A percentile compares a stretch with the other conserved stretches of the same genome.
These are phyloP conservation scores for Medicago ruthenica DNA, from an alignment of 306 rosid genomes.

Conservation along the genomic window DNA sequence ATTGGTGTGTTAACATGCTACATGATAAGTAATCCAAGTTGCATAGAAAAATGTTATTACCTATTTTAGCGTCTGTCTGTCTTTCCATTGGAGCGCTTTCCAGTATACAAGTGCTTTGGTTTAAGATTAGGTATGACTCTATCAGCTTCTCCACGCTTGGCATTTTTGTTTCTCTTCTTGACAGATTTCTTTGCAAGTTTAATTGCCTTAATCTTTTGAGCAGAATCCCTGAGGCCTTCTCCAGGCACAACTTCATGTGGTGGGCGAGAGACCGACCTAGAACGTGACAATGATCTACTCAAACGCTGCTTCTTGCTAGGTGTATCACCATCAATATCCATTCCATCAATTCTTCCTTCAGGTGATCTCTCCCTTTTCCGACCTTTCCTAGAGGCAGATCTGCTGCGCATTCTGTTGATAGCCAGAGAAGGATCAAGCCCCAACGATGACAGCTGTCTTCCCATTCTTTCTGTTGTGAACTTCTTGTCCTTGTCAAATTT, in stretches of 20 bases:
- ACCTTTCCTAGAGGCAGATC: background rate
- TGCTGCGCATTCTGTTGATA: background rate
- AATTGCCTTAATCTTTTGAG: background rate
- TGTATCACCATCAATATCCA: background rate
- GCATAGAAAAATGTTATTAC: background rate
- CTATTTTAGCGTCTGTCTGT: background rate
- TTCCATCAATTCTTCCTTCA: background rate
- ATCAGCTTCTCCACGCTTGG: background rate
- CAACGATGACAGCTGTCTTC: background rate
- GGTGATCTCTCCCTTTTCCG: background rate
- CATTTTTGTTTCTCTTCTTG: background rate
- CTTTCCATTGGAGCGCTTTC: background rate
- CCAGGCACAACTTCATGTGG: background rate
- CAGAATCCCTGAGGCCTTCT: background rate
- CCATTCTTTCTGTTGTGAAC: background rate
- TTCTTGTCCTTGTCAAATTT: background rate
- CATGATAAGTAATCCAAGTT: slow-evolving; percentile 7
- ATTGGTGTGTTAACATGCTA: background rate
- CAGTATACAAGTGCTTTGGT: background rate
- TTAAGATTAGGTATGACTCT: background rate
- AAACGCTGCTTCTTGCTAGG: background rate
- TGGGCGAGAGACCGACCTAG: background rate
- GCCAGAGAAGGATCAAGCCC: background rate
- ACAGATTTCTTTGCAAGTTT: background rate
- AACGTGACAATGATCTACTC: background rate